Evolutionary conservation across 2,329 filamentous ascomycete species (phyloP).

Genomic region (Fusarium albidum): DNA sequence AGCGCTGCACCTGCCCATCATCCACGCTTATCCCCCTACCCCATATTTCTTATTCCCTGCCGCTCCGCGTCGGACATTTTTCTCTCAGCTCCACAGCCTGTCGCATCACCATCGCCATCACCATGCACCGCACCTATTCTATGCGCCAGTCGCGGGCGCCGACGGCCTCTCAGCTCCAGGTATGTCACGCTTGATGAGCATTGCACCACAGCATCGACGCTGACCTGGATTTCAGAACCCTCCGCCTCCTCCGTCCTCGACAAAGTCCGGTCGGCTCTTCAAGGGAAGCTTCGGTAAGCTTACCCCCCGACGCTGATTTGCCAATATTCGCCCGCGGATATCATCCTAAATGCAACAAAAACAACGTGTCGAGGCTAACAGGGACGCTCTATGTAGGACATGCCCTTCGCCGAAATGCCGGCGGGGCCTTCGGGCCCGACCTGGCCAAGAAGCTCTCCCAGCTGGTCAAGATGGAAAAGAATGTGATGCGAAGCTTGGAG

Average conservation of each 20-base stretch:
- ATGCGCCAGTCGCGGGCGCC: conserved; percentile 98
- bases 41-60: conserved; percentile 31
- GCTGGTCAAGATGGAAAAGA: conserved; percentile 99
- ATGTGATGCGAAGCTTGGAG: conserved; percentile 98
- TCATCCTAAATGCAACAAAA: not conserved
- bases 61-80: conserved; percentile 23
- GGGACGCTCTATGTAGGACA: conserved; percentile 55
- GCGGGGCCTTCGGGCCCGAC: conserved; percentile 82
- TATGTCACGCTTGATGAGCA: conserved; percentile 41
- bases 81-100: conserved; percentile 33
- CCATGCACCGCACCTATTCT: conserved; percentile 98
- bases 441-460: conserved; percentile 97
- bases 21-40: conserved; percentile 32
- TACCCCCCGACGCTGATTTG: not conserved
- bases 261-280: conserved; percentile 90
- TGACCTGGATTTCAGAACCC: conserved; percentile 73
- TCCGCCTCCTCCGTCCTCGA: conserved; percentile 88
- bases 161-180: conserved; percentile 81
- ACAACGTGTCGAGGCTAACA: conserved; percentile 14
- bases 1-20: conserved; percentile 28
- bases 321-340: not conserved
- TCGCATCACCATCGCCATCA: conserved; percentile 42
- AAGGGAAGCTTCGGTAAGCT: conserved; percentile 82
- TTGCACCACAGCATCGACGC: not conserved
- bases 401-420: conserved; percentile 76